Evolutionary conservation across 352 stramenopile genomes (phyloP), one percentile per base, ranked within the genome.

Genomic region (Globisporangium yorkense): DNA sequence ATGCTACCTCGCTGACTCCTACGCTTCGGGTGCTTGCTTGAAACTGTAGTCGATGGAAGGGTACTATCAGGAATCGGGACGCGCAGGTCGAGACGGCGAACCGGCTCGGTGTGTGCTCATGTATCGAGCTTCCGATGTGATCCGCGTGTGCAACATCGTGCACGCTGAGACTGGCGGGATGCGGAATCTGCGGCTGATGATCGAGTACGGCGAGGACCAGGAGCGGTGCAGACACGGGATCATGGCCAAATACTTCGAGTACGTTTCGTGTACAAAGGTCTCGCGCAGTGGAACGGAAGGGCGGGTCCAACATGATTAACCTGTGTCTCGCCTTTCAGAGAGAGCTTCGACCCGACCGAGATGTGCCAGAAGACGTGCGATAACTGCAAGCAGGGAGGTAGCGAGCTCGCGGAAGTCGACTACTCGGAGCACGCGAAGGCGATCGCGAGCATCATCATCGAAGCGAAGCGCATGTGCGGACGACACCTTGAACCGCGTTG

Each of bases 31-130:
- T 10, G 33, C 33, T 37, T 37, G 9, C 33, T 41, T 15, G 4
- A 0, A 35, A 18, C 45, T 51, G 27, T 59, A 87, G 75, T 97
- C 85, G 9, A 70, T 99, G 41, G 97, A 99, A 75, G 95, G 88
- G 0, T 99, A 99, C 64, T 99, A 98, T 63, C 96, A 99, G 74
- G 96, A 99, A 74, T 96, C 86, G 15, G 97, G 97, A 7, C 77
- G 97, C 49, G 97, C 92, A 44, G 97, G 97, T 43, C 80, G 97
- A 35, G 97, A 99, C 72, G 96, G 97, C 8, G 66, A 92, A 1
- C 63, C 87, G 13, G 74, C 84, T 7, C 74, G 87, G n/a, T 97
- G 92, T 62, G 70, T 96, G 9, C 59, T 98, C 29, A 84, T 96
- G 67, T 98, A 96, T 57, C 72, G 71, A 12, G 57, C 72, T 0